phyloP scores from a whole-genome alignment of 352 stramenopile genomes.

The Phytophthora pseudosyringae region DNA sequence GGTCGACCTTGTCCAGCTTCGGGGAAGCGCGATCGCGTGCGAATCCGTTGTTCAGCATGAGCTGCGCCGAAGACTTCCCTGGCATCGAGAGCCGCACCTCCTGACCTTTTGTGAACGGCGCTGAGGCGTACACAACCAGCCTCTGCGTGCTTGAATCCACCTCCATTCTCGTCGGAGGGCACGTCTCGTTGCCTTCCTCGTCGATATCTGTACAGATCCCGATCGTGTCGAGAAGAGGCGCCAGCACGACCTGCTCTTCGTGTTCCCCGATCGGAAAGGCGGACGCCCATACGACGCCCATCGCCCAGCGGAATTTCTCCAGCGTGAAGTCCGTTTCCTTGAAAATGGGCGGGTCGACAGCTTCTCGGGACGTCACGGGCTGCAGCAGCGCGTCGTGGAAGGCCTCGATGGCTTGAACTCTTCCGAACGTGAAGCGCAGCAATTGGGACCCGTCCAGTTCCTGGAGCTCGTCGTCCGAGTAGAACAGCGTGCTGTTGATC shows the following conservation, averaged over 20 bases:
- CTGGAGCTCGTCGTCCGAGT: conserved; percentile 38
- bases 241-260: conserved; percentile 46
- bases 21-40: conserved; percentile 22
- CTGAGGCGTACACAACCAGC: conserved; percentile 44
- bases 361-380: conserved; percentile 44
- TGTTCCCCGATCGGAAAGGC: conserved; percentile 33
- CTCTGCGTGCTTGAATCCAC: conserved; percentile 31
- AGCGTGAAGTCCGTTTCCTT: conserved; percentile 49
- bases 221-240: conserved; percentile 49
- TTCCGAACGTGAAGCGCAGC: conserved; percentile 33
- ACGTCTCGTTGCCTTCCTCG: conserved; percentile 23
- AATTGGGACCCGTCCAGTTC: conserved; percentile 50
- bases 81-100: conserved; percentile 41
- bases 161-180: conserved; percentile 33
- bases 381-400: conserved; percentile 49
- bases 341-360: conserved; percentile 56
- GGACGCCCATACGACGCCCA: conserved; percentile 52
- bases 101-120: conserved; percentile 35
- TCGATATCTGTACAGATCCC: conserved; percentile 43
- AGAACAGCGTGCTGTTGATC: conserved; percentile 59
- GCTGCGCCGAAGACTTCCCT: conserved; percentile 44
- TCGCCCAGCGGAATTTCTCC: conserved; percentile 51
- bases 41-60: conserved; percentile 62
- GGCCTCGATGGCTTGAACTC: conserved; percentile 39
- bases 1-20: conserved; percentile 49